Evolutionary conservation across 345 rosid species (phyloP).

Genomic region (Citrus inodora): DNA sequence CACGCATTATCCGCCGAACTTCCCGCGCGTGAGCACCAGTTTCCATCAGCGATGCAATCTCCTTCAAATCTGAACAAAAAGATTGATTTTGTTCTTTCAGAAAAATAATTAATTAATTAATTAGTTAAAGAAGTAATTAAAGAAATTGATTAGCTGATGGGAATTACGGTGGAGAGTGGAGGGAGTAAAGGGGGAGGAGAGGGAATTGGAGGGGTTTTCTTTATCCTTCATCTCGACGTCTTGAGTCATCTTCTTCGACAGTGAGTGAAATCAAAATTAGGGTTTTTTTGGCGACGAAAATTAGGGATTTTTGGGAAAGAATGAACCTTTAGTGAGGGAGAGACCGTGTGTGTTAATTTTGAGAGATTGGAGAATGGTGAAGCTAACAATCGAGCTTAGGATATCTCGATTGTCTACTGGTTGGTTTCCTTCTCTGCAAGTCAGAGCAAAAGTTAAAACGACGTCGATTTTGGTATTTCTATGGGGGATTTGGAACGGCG

Average conservation of each 20-base stretch:
- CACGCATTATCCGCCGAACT: slow-evolving; percentile 44
- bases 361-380: background rate
- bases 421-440: slow-evolving; percentile 1
- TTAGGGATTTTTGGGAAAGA: background rate
- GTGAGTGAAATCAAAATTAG: background rate
- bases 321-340: background rate
- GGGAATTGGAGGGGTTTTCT: slow-evolving; percentile 30
- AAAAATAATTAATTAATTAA: background rate
- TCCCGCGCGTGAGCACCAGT: slow-evolving; percentile 50
- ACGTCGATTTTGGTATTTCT: background rate
- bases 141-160: background rate
- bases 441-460: background rate
- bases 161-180: slow-evolving; percentile 30
- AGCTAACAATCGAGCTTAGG: background rate
- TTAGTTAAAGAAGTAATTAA: background rate
- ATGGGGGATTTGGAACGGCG: background rate
- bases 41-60: slow-evolving; percentile 53
- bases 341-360: background rate
- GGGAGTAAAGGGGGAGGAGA: slow-evolving; percentile 21
- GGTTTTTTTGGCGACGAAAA: background rate
- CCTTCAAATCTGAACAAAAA: slow-evolving; percentile 46
- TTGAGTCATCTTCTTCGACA: slow-evolving; percentile 23
- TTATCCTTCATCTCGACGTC: slow-evolving; percentile 38
- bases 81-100: too few relatives aligned
- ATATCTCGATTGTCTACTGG: too few relatives aligned